Percentiles rank a stretch among this genome's conserved stretches.
Evolutionary conservation across 2,329 filamentous ascomycete genomes (phyloP).

Genomic region (Trichophyton verrucosum): DNA sequence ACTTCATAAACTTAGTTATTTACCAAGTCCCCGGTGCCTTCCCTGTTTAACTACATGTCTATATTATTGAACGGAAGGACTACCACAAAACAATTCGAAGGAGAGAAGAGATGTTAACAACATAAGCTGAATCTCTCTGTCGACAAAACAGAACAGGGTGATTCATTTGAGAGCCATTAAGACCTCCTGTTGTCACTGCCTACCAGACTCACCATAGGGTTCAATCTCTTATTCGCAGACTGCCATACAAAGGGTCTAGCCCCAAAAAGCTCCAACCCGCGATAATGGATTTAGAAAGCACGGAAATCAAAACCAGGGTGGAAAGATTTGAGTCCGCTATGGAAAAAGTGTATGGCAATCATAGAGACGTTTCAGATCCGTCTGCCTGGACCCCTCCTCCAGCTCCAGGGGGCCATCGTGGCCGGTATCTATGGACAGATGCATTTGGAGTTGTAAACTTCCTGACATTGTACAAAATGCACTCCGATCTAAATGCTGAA

Average conservation of each 20-base stretch:
- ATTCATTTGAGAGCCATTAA: background rate
- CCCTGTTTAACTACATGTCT: background rate
- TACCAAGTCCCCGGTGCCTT: background rate
- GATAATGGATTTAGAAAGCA: background rate
- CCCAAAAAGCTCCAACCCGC: background rate
- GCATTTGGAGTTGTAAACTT: conserved; percentile 50
- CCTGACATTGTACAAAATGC: conserved; percentile 40
- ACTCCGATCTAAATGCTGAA: background rate
- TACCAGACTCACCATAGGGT: background rate
- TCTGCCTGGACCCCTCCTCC: conserved; percentile 37
- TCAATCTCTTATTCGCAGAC: background rate
- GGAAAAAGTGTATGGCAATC: conserved; percentile 30
- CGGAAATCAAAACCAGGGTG: background rate
- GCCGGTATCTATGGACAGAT: conserved; percentile 50
- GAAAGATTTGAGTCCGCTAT: conserved; percentile 16
- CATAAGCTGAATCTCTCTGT: background rate
- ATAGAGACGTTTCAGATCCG: conserved; percentile 22
- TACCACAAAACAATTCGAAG: background rate
- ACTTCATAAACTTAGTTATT: background rate
- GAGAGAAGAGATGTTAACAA: background rate
- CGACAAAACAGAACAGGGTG: background rate
- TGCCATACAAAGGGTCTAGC: background rate
- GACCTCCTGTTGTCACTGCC: background rate
- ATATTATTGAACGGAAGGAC: too few species aligned
- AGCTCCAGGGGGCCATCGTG: conserved; percentile 43